These are phyloP conservation scores for Arthromyces matolae DNA, from an alignment of 768 basidiomycete genomes.

Conservation along the genomic window DNA sequence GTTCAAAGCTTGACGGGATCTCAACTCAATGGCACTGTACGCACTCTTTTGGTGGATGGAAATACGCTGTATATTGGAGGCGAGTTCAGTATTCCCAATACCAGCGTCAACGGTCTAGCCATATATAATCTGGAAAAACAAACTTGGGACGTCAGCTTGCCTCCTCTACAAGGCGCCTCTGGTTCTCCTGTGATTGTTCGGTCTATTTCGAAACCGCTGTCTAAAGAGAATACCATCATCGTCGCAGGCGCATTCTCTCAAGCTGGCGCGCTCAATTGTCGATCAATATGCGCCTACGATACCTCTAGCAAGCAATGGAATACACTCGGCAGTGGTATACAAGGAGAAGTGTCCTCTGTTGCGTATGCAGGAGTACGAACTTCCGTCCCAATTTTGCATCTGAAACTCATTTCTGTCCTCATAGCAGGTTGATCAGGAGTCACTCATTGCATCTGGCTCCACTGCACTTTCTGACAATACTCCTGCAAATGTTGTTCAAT, in stretches of 20 bases:
- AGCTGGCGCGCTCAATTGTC: slow-evolving; percentile 73
- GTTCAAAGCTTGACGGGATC: slow-evolving; percentile 56
- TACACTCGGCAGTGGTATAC: slow-evolving; percentile 72
- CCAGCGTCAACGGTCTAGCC: slow-evolving; percentile 64
- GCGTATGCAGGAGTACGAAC: slow-evolving; percentile 75
- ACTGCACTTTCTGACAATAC: slow-evolving; percentile 64
- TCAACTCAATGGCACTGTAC: slow-evolving; percentile 73
- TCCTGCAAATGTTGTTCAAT: slow-evolving; percentile 70
- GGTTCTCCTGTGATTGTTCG: slow-evolving; percentile 63
- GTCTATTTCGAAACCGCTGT: slow-evolving; percentile 60
- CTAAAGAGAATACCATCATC: slow-evolving; percentile 59
- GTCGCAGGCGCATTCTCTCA: slow-evolving; percentile 86
- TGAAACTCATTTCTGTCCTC: background rate
- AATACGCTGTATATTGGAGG: slow-evolving; percentile 80
- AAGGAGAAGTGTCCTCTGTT: slow-evolving; percentile 76
- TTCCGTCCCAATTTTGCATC: background rate
- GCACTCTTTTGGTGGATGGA: slow-evolving; percentile 68
- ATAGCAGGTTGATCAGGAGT: slow-evolving; percentile 56
- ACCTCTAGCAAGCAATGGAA: slow-evolving; percentile 71
- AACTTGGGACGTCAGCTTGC: slow-evolving; percentile 59
- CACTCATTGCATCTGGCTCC: slow-evolving; percentile 77
- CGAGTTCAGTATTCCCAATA: slow-evolving; percentile 63
- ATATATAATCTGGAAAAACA: slow-evolving; percentile 71
- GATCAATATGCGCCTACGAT: slow-evolving; percentile 77
- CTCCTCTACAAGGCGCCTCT: slow-evolving; percentile 53